A percentile compares a stretch with the other conserved stretches of the same genome.
Evolutionary conservation across 2,329 filamentous ascomycete species (phyloP).

Genomic region (Sporothrix inflata): DNA sequence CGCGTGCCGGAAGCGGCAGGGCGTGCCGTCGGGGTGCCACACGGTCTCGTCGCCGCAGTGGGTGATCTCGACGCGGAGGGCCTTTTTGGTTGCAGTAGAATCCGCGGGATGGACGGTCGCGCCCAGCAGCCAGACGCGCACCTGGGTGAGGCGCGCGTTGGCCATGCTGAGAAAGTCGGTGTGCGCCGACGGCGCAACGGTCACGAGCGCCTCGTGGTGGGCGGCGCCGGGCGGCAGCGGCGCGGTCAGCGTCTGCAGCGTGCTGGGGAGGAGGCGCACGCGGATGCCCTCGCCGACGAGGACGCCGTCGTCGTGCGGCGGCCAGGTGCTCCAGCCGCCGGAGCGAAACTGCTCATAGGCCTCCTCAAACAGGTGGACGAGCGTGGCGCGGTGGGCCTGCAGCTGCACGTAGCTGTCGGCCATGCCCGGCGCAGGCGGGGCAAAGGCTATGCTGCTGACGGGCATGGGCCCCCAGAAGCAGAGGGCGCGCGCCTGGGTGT

Average conservation of each 20-base stretch:
- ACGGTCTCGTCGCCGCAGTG: not conserved
- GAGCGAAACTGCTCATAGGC: not conserved
- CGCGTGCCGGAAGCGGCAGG: not conserved
- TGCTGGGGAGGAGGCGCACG: no score
- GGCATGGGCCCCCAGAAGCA: not conserved
- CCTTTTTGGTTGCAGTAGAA: not conserved
- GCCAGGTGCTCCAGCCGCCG: not conserved
- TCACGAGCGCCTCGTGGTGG: not conserved
- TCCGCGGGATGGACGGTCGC: not conserved
- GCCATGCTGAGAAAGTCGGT: conserved; percentile 3
- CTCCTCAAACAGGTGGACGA: not conserved
- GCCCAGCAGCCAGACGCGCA: conserved; percentile 2
- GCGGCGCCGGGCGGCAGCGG: not conserved
- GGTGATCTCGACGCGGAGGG: not conserved
- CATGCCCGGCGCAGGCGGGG: not conserved
- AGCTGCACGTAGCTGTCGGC: not conserved
- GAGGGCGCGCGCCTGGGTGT: not conserved
- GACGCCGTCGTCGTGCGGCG: not conserved
- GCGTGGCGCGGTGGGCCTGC: not conserved
- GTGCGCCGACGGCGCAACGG: not conserved
- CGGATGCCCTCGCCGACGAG: not conserved
- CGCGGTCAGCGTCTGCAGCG: no score
- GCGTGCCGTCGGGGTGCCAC: not conserved
- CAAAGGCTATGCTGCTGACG: not conserved
- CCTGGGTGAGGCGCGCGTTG: conserved; percentile 2